Conservation (phyloP, 208 protist genomes). For the Leishmania arabica region DNA sequence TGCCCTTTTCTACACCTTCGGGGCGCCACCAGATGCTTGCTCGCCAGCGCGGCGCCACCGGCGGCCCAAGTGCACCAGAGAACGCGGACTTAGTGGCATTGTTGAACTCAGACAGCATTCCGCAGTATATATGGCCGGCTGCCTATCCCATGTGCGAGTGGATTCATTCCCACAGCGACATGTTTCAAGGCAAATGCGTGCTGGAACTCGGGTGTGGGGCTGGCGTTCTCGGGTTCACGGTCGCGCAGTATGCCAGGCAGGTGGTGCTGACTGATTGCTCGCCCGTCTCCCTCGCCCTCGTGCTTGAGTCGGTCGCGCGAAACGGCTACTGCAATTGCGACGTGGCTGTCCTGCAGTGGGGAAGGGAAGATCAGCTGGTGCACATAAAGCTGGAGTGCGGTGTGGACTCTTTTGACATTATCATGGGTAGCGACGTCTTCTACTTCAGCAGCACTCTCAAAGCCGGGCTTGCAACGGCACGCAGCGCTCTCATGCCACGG, state of each 20-base stretch:
- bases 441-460: slow-evolving; percentile 51
- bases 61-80: not conserved
- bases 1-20: not conserved
- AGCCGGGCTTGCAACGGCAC: slow-evolving; percentile 41
- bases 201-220: slow-evolving; percentile 71
- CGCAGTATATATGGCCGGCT: slow-evolving; percentile 59
- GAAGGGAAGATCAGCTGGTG: slow-evolving; percentile 30
- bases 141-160: slow-evolving; percentile 37
- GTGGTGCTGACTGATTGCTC: slow-evolving; percentile 60
- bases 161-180: slow-evolving; percentile 23
- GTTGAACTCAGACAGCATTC: slow-evolving; percentile 50
- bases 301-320: slow-evolving; percentile 17
- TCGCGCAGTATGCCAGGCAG: slow-evolving; percentile 25
- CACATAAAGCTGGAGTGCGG: slow-evolving; percentile 21
- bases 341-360: slow-evolving; percentile 42
- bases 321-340: slow-evolving; percentile 27
- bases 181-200: slow-evolving; percentile 44
- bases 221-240: slow-evolving; percentile 45
- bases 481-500: slow-evolving; percentile 15
- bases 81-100: slow-evolving; percentile 9
- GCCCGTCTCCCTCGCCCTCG: slow-evolving; percentile 50
- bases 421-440: slow-evolving; percentile 72
- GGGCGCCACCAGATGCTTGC: slow-evolving; percentile 2
- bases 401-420: slow-evolving; percentile 44
- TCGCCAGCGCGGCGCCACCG: slow-evolving; percentile 1